A percentile compares a stretch with the other conserved stretches of the same genome.
phyloP scores from a whole-genome alignment of 192 early-diverging fungal genomes.

The Lunasporangiospora selenospora region DNA sequence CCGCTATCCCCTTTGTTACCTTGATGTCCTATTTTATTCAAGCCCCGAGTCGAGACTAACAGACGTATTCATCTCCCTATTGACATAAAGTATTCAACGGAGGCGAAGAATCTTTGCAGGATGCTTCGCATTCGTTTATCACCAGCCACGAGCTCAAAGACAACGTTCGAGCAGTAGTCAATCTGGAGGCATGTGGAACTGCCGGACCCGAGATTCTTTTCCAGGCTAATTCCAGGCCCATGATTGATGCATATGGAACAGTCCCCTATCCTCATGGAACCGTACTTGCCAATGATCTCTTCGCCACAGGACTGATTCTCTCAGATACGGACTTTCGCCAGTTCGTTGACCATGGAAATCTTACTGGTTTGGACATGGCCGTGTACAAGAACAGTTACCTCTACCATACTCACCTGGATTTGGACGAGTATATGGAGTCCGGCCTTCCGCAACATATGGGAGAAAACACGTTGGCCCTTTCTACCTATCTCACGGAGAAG shows the following conservation, averaged over 20 bases:
- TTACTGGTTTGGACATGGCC: conserved; percentile 75
- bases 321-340: conserved; percentile 82
- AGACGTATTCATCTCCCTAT: neutral
- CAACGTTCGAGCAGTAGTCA: conserved; percentile 68
- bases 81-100: conserved; percentile 80
- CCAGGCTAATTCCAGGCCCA: conserved; percentile 72
- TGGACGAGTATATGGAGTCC: conserved; percentile 59
- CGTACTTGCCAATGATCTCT: conserved; percentile 64
- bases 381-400: conserved; percentile 73
- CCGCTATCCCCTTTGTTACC: neutral
- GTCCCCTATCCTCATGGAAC: conserved; percentile 75
- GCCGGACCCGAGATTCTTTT: conserved; percentile 74
- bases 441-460: conserved; percentile 79
- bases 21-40: no score
- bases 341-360: conserved; percentile 72
- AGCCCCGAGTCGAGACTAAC: no score
- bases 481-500: conserved; percentile 58
- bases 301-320: conserved; percentile 67
- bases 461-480: conserved; percentile 68
- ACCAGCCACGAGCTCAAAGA: conserved; percentile 63
- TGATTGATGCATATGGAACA: conserved; percentile 70
- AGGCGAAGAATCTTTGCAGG: conserved; percentile 79
- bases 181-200: conserved; percentile 77
- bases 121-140: conserved; percentile 79
- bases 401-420: conserved; percentile 79